Percentiles rank a stretch among this genome's conserved stretches.
Evolutionary conservation across 495 filamentous ascomycete genomes (phyloP).

Genomic region (Jackrogersella multiformis): DNA sequence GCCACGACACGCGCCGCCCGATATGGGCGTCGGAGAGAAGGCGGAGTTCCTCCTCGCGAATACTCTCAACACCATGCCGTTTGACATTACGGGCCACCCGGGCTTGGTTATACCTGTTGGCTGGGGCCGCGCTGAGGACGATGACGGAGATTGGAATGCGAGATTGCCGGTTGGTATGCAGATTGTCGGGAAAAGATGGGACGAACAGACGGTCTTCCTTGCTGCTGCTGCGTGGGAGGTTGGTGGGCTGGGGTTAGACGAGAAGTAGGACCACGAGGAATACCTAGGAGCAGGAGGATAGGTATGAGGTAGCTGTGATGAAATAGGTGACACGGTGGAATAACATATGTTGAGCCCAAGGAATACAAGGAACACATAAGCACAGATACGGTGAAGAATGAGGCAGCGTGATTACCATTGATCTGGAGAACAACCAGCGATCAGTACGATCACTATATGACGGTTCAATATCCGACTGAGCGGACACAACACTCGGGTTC

Average conservation of each 20-base stretch:
- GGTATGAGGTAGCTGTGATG: neutral
- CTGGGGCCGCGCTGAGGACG: constrained; percentile 41
- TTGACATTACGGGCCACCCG: constrained; percentile 65
- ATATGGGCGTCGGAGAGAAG: constrained; percentile 37
- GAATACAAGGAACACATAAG: no score
- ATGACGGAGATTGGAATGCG: constrained; percentile 39
- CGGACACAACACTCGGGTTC: no score
- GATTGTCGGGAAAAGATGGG: constrained; percentile 57
- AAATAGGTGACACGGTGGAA: neutral
- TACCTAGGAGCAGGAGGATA: neutral
- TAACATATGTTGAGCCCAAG: no score
- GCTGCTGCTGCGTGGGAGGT: constrained; percentile 58
- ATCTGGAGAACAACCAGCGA: no score
- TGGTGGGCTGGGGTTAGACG: constrained; percentile 31
- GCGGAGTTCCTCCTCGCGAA: constrained; percentile 51
- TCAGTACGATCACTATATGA: no score
- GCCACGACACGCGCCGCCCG: constrained; percentile 26
- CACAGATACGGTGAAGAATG: no score
- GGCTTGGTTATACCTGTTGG: constrained; percentile 60
- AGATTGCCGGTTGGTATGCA: constrained; percentile 63
- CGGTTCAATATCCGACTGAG: no score
- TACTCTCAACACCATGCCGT: constrained; percentile 61
- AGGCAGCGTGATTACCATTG: no score
- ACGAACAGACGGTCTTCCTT: constrained; percentile 50
- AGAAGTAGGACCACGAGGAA: constrained; percentile 9